These are phyloP conservation scores for Ustilago cynodontis DNA, from an alignment of 1,284 basidiomycete species.

Conservation along the genomic window DNA sequence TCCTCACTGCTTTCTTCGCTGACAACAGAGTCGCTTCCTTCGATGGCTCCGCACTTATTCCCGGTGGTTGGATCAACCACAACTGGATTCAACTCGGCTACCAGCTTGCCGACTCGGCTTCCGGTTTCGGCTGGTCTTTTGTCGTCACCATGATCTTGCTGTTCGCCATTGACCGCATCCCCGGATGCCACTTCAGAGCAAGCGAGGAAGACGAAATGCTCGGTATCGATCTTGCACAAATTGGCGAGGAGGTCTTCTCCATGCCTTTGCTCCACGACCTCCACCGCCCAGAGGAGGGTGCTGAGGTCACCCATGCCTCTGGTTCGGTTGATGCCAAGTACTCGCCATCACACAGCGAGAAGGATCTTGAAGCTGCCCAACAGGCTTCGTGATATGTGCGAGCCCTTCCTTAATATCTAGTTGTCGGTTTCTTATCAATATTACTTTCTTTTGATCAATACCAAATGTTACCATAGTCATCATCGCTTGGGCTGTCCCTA, in stretches of 20 bases:
- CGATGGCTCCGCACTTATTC: constrained; percentile 73
- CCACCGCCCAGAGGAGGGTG: constrained; percentile 29
- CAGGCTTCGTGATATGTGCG: not conserved
- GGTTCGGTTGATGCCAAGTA: constrained; percentile 19
- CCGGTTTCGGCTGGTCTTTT: constrained; percentile 65
- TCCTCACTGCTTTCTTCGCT: constrained; percentile 88
- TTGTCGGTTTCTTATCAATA: not conserved
- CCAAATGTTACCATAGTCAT: not conserved
- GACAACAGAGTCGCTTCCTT: constrained; percentile 84
- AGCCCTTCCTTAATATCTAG: too few species aligned
- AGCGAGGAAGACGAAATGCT: constrained; percentile 88
- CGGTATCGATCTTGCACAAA: constrained; percentile 91
- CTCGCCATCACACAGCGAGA: constrained; percentile 41
- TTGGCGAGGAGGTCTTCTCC: constrained; percentile 77
- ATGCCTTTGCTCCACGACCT: constrained; percentile 37
- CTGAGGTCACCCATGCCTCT: constrained; percentile 27
- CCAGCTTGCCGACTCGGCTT: constrained; percentile 84
- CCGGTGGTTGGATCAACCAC: constrained; percentile 92
- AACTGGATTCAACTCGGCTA: constrained; percentile 80
- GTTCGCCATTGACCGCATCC: constrained; percentile 93
- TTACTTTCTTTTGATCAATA: constrained; percentile 9
- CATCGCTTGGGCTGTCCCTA: too few species aligned
- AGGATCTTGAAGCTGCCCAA: constrained; percentile 36
- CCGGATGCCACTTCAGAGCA: constrained; percentile 82
- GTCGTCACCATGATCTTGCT: constrained; percentile 77